Conservation (phyloP, 1,284 basidiomycete genomes). For the Tilletiaria anomala region DNA sequence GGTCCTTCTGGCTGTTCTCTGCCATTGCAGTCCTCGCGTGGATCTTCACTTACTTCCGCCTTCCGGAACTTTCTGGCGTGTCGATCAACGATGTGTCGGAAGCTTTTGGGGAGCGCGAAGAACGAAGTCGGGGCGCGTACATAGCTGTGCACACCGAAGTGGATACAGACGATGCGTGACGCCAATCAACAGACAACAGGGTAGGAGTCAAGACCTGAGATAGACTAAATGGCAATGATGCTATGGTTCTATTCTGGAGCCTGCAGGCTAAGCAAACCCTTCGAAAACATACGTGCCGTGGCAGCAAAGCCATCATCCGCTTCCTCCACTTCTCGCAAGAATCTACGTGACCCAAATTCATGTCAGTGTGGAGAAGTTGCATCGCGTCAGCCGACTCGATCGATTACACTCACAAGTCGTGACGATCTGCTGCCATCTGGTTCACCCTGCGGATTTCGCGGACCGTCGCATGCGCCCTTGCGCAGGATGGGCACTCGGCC, state of each 20-base stretch:
- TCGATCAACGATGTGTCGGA: conserved; percentile 4
- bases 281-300: conserved; percentile 10
- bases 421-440: conserved; percentile 62
- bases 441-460: conserved; percentile 74
- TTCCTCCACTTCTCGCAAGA: conserved; percentile 12
- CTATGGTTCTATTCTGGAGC: too few species aligned
- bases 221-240: too few species aligned
- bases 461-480: conserved; percentile 69
- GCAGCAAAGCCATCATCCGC: conserved; percentile 18
- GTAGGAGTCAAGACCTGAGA: too few species aligned
- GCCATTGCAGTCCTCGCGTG: conserved; percentile 13
- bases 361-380: neutral
- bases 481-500: conserved; percentile 82
- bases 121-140: too few species aligned
- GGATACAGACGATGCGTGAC: too few species aligned
- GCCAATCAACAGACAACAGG: too few species aligned
- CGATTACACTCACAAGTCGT: conserved; percentile 58
- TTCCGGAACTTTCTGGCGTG: conserved; percentile 13
- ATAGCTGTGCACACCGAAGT: too few species aligned
- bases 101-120: conserved; percentile 2
- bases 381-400: neutral
- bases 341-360: conserved; percentile 3
- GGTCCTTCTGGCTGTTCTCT: conserved; percentile 18
- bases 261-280: conserved; percentile 9
- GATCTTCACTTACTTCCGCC: conserved; percentile 14